Percentiles rank a stretch among this genome's conserved stretches.
These are phyloP conservation scores for Parathielavia appendiculata DNA, from an alignment of 495 filamentous ascomycete genomes.

Conservation along the genomic window DNA sequence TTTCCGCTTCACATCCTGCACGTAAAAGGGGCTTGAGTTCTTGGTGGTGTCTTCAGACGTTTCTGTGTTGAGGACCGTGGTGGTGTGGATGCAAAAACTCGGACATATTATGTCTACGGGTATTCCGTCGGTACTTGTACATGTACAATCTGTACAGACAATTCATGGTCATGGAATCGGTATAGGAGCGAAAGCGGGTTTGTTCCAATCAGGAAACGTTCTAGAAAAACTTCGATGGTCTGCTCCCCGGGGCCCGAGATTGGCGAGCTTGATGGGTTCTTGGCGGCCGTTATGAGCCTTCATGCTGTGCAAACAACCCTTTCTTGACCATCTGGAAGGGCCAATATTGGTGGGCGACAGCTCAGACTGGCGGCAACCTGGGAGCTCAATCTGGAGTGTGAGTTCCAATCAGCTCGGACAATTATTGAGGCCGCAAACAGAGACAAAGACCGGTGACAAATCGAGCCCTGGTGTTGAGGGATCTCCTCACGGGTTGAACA, in stretches of 20 bases:
- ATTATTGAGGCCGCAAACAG: not conserved
- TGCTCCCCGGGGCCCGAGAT: conserved; percentile 1
- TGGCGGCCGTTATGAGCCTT: no score
- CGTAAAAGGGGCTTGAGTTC: not conserved
- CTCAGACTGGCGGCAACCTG: not conserved
- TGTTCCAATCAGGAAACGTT: conserved; percentile 15
- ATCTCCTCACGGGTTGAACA: not conserved
- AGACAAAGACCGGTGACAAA: not conserved
- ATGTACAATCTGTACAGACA: no score
- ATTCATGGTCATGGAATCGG: not conserved
- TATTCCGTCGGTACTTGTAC: no score
- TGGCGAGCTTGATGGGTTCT: conserved; percentile 9
- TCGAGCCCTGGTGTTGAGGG: not conserved
- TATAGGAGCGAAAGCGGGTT: not conserved
- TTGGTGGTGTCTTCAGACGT: not conserved
- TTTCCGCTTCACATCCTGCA: conserved; percentile 6
- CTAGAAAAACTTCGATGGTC: conserved; percentile 15
- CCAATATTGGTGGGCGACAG: not conserved
- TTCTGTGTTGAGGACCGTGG: not conserved
- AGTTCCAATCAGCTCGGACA: not conserved
- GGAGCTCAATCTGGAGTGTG: not conserved
- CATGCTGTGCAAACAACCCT: no score
- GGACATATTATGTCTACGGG: no score
- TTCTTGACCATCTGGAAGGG: no score
- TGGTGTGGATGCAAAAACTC: not conserved